phyloP scores from a whole-genome alignment of 1,284 basidiomycete species.

The Veloboletus limbatus region DNA sequence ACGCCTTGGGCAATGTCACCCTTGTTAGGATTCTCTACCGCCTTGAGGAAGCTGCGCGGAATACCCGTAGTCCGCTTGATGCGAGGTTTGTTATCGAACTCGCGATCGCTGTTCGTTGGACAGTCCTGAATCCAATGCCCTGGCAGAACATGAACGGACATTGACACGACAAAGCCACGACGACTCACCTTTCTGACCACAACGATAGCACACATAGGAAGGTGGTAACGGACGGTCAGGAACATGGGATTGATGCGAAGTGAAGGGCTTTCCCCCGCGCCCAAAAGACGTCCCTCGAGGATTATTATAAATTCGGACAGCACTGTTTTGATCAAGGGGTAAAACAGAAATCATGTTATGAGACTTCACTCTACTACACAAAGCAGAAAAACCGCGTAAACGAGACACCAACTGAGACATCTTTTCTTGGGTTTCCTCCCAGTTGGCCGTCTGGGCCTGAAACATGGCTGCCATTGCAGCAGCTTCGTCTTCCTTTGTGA shows the following conservation, averaged over 20 bases:
- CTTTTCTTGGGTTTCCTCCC: slow-evolving; percentile 96
- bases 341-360: slow-evolving; percentile 54
- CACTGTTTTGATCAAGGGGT: slow-evolving; percentile 49
- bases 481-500: slow-evolving; percentile 71
- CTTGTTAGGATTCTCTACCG: slow-evolving; percentile 83
- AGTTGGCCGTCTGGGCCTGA: slow-evolving; percentile 84
- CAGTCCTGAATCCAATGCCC: slow-evolving; percentile 99
- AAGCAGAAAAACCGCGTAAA: slow-evolving; percentile 48
- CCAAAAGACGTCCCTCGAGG: slow-evolving; percentile 56
- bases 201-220: slow-evolving; percentile 99
- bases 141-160: slow-evolving; percentile 33
- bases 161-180: background rate
- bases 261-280: slow-evolving; percentile 60
- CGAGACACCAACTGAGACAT: slow-evolving; percentile 90
- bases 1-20: slow-evolving; percentile 79
- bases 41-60: slow-evolving; percentile 95
- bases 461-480: slow-evolving; percentile 96
- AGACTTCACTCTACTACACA: slow-evolving; percentile 63
- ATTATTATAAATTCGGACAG: slow-evolving; percentile 67
- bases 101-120: slow-evolving; percentile 94
- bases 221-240: slow-evolving; percentile 75
- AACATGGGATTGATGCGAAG: slow-evolving; percentile 45
- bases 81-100: slow-evolving; percentile 90
- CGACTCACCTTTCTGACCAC: slow-evolving; percentile 89
- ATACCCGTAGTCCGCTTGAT: slow-evolving; percentile 99